These are phyloP conservation scores for Scutellaria barbata DNA, from an alignment of 257 asterid genomes.

Conservation along the genomic window DNA sequence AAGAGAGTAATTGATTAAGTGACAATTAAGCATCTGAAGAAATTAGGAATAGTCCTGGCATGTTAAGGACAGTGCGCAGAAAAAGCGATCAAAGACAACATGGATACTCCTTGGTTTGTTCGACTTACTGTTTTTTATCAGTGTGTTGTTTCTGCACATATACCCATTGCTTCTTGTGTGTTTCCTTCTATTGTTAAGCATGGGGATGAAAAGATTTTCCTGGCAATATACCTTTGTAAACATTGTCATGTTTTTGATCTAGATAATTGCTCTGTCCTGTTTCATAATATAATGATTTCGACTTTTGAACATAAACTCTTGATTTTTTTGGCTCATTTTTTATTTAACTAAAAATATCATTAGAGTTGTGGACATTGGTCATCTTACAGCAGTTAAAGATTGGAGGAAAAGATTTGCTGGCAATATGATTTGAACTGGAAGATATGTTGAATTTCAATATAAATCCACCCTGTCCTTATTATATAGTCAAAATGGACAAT, in stretches of 20 bases:
- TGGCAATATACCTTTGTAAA: slow-evolving; percentile 9
- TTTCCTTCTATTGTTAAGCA: slow-evolving; percentile 1
- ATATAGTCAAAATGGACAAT: not conserved
- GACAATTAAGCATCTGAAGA: slow-evolving; percentile 1
- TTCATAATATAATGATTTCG: slow-evolving; percentile 8
- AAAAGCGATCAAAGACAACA: not conserved
- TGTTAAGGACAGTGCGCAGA: not conserved
- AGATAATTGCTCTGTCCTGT: slow-evolving; percentile 3
- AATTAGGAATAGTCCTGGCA: slow-evolving; percentile 9
- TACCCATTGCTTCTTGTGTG: not conserved
- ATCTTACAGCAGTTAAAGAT: not conserved
- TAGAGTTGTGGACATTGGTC: not conserved
- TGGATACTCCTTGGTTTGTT: slow-evolving; percentile 8
- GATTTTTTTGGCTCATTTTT: not conserved
- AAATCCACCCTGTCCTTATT: not conserved
- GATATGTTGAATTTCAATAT: not conserved
- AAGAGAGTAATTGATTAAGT: slow-evolving; percentile 9
- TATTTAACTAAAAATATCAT: not conserved
- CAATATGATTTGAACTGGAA: not conserved
- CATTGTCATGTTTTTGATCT: not conserved
- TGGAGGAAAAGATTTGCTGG: not conserved
- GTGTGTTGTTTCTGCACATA: slow-evolving; percentile 10
- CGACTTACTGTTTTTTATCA: not conserved
- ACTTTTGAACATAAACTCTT: not conserved
- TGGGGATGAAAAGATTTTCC: slow-evolving; percentile 20